Evolutionary conservation across 208 protist genomes (phyloP).

Genomic region (Trypanosoma scelopori): DNA sequence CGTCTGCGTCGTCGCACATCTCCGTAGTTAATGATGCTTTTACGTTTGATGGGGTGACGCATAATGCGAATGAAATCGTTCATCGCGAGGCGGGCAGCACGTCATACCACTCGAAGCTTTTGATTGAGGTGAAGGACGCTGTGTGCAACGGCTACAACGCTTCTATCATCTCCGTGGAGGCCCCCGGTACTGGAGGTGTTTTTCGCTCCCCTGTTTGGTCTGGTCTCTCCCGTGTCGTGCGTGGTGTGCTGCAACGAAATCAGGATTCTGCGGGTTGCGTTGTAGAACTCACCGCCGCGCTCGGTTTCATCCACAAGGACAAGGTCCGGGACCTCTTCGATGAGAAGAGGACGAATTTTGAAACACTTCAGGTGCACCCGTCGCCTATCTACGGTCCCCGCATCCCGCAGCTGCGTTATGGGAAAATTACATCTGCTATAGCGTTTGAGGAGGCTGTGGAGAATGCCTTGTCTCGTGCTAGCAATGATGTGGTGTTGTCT

Average conservation of each 20-base stretch:
- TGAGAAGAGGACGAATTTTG: conserved; percentile 38
- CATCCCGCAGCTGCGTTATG: conserved; percentile 58
- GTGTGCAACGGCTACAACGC: conserved; percentile 71
- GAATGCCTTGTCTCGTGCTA: conserved; percentile 39
- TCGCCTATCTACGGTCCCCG: conserved; percentile 80
- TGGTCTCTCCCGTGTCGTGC: conserved; percentile 60
- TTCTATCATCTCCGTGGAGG: conserved; percentile 63
- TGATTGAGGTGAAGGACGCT: conserved; percentile 48
- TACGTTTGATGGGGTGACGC: conserved; percentile 36
- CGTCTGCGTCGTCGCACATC: conserved; percentile 28
- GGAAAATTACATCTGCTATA: conserved; percentile 35
- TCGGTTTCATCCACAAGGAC: conserved; percentile 72
- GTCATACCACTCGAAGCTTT: conserved; percentile 55
- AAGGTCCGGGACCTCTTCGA: conserved; percentile 66
- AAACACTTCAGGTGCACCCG: conserved; percentile 54
- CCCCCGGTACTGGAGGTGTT: conserved; percentile 45
- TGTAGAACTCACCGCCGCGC: conserved; percentile 53
- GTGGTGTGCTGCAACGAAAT: conserved; percentile 39
- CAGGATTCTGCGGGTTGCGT: conserved; percentile 36
- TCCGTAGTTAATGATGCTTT: conserved; percentile 27
- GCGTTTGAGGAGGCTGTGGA: conserved; percentile 61
- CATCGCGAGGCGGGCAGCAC: conserved; percentile 44
- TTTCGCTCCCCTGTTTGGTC: conserved; percentile 75
- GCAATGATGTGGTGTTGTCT: conserved; percentile 42
- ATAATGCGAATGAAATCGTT: conserved; percentile 58